A percentile compares a stretch with the other conserved stretches of the same genome.
phyloP scores from a whole-genome alignment of 345 rosid species.

The Eucalyptus melliodora region DNA sequence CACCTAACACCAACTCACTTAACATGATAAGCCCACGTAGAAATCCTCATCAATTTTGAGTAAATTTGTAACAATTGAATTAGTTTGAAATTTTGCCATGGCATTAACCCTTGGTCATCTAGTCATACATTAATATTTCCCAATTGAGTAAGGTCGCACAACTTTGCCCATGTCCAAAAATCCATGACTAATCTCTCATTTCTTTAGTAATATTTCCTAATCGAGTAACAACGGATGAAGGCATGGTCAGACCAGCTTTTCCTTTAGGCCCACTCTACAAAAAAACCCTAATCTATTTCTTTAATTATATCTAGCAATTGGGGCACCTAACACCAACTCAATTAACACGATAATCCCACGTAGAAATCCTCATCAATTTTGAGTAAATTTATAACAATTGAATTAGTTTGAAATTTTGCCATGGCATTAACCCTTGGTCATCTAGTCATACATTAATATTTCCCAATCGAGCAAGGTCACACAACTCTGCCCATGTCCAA shows the following conservation, averaged over 20 bases:
- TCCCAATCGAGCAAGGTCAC: neutral
- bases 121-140: neutral
- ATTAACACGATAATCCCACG: fast-evolving
- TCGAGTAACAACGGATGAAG: neutral
- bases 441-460: neutral
- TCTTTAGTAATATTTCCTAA: neutral
- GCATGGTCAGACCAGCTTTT: neutral
- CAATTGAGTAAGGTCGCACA: fast-evolving
- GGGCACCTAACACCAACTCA: fast-evolving
- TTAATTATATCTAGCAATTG: neutral
- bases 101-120: too few species aligned
- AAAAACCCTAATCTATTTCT: neutral
- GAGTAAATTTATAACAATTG: too few species aligned
- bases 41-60: fast-evolving
- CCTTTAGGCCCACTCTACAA: neutral
- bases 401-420: too few species aligned
- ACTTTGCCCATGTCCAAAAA: neutral
- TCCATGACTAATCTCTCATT: neutral
- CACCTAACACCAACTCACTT: fast-evolving
- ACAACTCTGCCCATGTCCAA: neutral
- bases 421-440: too few species aligned
- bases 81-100: too few species aligned
- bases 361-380: fast-evolving
- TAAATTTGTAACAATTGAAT: too few species aligned
- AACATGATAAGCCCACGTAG: fast-evolving